phyloP scores from a whole-genome alignment of 2,329 filamentous ascomycete genomes.

The Davidsoniella australis region DNA sequence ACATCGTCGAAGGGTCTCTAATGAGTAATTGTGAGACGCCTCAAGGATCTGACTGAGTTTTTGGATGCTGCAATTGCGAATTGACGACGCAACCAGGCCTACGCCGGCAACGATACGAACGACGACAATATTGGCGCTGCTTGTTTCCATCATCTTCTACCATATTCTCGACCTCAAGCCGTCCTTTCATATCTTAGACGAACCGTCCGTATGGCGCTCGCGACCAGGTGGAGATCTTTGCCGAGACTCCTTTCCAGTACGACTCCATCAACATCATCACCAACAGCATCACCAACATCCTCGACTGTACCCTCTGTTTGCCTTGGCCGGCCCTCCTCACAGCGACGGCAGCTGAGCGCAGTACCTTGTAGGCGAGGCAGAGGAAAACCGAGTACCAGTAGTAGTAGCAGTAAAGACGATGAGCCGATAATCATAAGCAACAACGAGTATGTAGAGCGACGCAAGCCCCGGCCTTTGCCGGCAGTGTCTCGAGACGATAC shows the following conservation, averaged over 20 bases:
- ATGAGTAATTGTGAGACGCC: too few relatives aligned
- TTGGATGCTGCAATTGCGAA: too few relatives aligned
- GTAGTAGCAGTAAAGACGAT: neutral
- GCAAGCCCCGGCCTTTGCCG: neutral
- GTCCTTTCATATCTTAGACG: too few relatives aligned
- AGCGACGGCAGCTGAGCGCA: neutral
- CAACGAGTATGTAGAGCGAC: neutral
- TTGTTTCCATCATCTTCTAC: too few relatives aligned
- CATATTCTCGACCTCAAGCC: too few relatives aligned
- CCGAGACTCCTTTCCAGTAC: slow-evolving; percentile 2
- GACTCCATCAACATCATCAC: too few relatives aligned
- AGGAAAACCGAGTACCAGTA: neutral
- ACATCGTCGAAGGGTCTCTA: too few relatives aligned
- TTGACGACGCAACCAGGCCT: too few relatives aligned
- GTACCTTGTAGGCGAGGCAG: neutral
- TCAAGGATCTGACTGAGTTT: too few relatives aligned
- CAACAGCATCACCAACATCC: neutral
- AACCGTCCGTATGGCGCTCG: slow-evolving; percentile 16
- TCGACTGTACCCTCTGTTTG: neutral
- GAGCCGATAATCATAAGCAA: neutral
- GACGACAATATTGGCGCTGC: too few relatives aligned
- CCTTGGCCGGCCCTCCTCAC: neutral
- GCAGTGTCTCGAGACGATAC: neutral
- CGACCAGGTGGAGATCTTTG: slow-evolving; percentile 14
- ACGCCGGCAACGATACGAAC: too few relatives aligned